Conservation (phyloP, 192 early-diverging fungal genomes). For the Oehlia diaphana region DNA sequence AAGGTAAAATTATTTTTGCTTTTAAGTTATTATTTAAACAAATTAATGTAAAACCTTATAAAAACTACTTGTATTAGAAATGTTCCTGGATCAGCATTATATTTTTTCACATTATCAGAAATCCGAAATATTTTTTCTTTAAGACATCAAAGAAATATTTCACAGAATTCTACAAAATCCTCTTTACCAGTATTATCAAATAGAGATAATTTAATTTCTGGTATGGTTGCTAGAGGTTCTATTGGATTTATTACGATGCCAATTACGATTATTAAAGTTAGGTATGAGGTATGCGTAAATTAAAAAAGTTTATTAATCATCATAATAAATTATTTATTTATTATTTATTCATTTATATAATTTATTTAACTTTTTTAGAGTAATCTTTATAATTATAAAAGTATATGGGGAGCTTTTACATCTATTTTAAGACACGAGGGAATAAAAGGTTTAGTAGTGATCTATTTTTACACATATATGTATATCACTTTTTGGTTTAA, state of each 20-base stretch:
- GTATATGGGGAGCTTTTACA: conserved; percentile 61
- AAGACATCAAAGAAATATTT: conserved; percentile 38
- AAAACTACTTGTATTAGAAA: conserved; percentile 43
- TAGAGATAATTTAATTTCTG: conserved; percentile 68
- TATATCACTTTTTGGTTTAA: neutral
- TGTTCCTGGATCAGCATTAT: conserved; percentile 70
- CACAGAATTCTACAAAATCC: neutral
- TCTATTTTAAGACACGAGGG: conserved; percentile 74
- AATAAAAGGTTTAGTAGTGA: conserved; percentile 45
- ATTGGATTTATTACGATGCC: conserved; percentile 93
- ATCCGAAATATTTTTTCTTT: conserved; percentile 52
- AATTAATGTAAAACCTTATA: too few species aligned
- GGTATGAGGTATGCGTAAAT: conserved; percentile 68
- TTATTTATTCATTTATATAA: neutral
- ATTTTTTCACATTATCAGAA: conserved; percentile 71
- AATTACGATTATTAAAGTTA: conserved; percentile 88
- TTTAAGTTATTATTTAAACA: neutral
- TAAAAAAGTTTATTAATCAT: neutral
- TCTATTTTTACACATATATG: neutral
- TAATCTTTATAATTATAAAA: conserved; percentile 79
- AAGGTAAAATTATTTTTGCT: conserved; percentile 39
- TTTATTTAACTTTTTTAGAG: conserved; percentile 50
- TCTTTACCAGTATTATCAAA: conserved; percentile 51
- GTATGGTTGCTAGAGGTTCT: conserved; percentile 65
- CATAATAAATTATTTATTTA: neutral